Evolutionary conservation across 805 yeast species (phyloP).

Genomic region (Barnettozyma botsteinii): DNA sequence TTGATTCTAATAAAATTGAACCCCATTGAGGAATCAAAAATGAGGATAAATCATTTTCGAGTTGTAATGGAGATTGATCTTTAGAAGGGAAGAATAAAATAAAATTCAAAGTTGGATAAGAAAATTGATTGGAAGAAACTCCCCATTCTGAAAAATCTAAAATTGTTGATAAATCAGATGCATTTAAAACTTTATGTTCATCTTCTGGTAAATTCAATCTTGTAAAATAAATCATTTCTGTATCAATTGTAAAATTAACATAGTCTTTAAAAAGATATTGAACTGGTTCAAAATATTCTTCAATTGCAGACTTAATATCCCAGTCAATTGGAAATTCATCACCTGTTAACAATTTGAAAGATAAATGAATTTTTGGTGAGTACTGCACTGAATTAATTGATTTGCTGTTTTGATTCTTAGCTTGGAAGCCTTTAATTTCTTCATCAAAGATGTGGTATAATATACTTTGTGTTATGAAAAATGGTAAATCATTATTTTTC

Average conservation of each 20-base stretch:
- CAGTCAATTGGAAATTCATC: slow-evolving; percentile 62
- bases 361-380: slow-evolving; percentile 65
- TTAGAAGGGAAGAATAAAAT: slow-evolving; percentile 57
- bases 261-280: slow-evolving; percentile 45
- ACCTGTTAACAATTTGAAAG: slow-evolving; percentile 69
- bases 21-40: slow-evolving; percentile 88
- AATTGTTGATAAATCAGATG: slow-evolving; percentile 61
- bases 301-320: slow-evolving; percentile 58
- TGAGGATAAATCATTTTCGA: slow-evolving; percentile 27
- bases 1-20: slow-evolving; percentile 43
- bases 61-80: slow-evolving; percentile 41
- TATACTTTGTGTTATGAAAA: slow-evolving; percentile 47
- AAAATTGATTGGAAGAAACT: slow-evolving; percentile 45
- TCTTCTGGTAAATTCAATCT: slow-evolving; percentile 29
- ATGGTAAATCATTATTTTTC: slow-evolving; percentile 57
- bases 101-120: slow-evolving; percentile 67
- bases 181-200: slow-evolving; percentile 30
- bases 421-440: slow-evolving; percentile 31
- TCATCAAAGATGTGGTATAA: slow-evolving; percentile 39
- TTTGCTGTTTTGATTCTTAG: slow-evolving; percentile 11
- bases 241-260: slow-evolving; percentile 69
- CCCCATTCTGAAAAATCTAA: slow-evolving; percentile 87
- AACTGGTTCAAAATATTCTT: slow-evolving; percentile 49
- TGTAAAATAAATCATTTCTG: slow-evolving; percentile 65
- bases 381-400: slow-evolving; percentile 30